Evolutionary conservation across 2,329 filamentous ascomycete genomes (phyloP), one percentile per base, ranked within the genome.

Genomic region (Sporothrix curviconia): DNA sequence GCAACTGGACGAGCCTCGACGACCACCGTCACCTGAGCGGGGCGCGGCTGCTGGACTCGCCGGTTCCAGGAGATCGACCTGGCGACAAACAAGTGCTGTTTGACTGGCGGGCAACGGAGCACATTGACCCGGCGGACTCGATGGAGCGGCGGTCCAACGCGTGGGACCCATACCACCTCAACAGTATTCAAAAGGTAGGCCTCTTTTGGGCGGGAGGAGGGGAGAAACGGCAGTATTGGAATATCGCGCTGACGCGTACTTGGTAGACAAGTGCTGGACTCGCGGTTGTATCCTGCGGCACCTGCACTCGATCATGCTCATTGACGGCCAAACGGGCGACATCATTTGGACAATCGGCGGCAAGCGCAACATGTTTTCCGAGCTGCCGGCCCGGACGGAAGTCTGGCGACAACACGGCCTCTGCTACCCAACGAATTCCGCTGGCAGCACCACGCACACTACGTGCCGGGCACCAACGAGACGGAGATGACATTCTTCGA

Each of bases 31-130:
- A 77, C 59, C 76, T 80, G 62, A 74, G 78, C 57, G 28, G 39
- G 19, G 30, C 46, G 17, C 81, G 78, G 78, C 78, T 82, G 63
- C 77, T 80, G 4, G 74, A 81, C 67, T 74, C 74, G 4, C n/a
- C 77, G 77, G 32, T 73, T 82, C 59, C 79, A 82, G 68, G 67
- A 70, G 64, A 70, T 78, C 19, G 75, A 82, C 57, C 77, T 81
- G 37, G 72, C 76, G 36, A 82, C 78, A 6, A 79, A 79, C 2
- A 70, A 76, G 65, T 84, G 8, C 61, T 83, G 14, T 84, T 84
- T 60, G 80, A 84, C 63, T 84, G 81, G 82, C 74, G 74, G 22
- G 78, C 77, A 60, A 67, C 83, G 9, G 79, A 82, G 57, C 78
- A 83, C 37, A 63, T 65, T 56, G 65, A 63, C 59, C 60, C 59